These are phyloP conservation scores for Nemania sp. DNA, from an alignment of 2,329 filamentous ascomycete species.

Conservation along the genomic window DNA sequence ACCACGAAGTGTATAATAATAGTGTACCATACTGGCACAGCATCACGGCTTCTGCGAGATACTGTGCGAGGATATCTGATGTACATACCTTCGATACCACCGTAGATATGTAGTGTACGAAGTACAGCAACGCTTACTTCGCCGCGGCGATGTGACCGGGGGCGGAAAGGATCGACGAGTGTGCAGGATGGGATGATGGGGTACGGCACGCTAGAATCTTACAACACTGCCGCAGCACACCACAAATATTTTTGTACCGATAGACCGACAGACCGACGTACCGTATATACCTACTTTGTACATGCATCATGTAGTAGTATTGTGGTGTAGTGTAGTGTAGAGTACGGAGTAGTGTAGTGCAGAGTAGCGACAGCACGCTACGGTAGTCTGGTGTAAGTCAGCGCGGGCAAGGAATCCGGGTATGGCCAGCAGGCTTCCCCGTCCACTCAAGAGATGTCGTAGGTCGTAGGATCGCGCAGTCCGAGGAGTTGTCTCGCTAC, in stretches of 20 bases:
- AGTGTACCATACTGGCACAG: too few species aligned
- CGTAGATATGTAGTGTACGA: not conserved
- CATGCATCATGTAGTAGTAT: too few species aligned
- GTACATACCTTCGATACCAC: too few species aligned
- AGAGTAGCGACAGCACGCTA: not conserved
- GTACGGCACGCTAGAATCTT: not conserved
- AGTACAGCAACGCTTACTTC: constrained; percentile 13
- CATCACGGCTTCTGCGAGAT: too few species aligned
- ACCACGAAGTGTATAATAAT: too few species aligned
- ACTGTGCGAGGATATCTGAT: too few species aligned
- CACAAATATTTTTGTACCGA: too few species aligned
- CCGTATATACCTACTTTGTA: too few species aligned
- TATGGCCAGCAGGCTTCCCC: constrained; percentile 13
- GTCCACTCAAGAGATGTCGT: constrained; percentile 18
- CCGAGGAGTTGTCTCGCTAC: not conserved
- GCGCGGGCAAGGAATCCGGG: too few species aligned
- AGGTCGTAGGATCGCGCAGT: not conserved
- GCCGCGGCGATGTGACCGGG: constrained; percentile 5
- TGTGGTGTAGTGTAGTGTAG: too few species aligned
- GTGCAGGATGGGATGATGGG: constrained; percentile 8
- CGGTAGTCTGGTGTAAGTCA: not conserved
- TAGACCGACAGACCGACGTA: too few species aligned
- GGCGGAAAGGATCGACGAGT: constrained; percentile 10
- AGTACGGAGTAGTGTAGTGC: not conserved
- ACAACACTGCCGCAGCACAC: not conserved